Conservation (phyloP, 352 stramenopile species). For the Aphanomyces stellatus region DNA sequence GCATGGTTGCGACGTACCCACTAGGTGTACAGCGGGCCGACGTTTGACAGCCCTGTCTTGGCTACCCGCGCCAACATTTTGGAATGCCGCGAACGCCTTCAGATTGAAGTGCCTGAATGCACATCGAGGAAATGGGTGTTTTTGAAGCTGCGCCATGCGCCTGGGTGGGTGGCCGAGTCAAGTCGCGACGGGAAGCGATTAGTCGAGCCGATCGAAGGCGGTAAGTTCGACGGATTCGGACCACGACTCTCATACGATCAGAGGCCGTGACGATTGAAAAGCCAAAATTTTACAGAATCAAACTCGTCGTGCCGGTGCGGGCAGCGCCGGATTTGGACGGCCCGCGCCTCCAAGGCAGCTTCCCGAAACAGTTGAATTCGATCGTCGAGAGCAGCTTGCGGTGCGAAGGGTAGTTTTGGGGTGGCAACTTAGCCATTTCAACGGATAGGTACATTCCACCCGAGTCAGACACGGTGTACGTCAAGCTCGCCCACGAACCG, state of each 20-base stretch:
- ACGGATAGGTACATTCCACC: constrained; percentile 40
- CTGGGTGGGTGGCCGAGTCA: constrained; percentile 58
- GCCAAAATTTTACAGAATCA: constrained; percentile 67
- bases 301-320: constrained; percentile 54
- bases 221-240: background rate
- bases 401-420: constrained; percentile 17
- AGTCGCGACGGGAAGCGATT: background rate
- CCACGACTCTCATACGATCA: background rate
- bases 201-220: constrained; percentile 7
- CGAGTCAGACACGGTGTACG: constrained; percentile 65
- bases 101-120: constrained; percentile 21
- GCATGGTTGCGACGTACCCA: constrained; percentile 23
- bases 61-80: constrained; percentile 26
- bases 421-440: background rate
- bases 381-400: constrained; percentile 73
- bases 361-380: constrained; percentile 49
- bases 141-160: constrained; percentile 73
- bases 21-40: constrained; percentile 51
- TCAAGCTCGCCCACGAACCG: constrained; percentile 56
- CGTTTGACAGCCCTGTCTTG: constrained; percentile 17
- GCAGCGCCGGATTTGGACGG: constrained; percentile 73
- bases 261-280: constrained; percentile 26
- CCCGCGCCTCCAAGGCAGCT: constrained; percentile 51
- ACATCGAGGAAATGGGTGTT: constrained; percentile 23
- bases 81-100: constrained; percentile 71